phyloP scores from a whole-genome alignment of 768 basidiomycete species.

The Suillus plorans region DNA sequence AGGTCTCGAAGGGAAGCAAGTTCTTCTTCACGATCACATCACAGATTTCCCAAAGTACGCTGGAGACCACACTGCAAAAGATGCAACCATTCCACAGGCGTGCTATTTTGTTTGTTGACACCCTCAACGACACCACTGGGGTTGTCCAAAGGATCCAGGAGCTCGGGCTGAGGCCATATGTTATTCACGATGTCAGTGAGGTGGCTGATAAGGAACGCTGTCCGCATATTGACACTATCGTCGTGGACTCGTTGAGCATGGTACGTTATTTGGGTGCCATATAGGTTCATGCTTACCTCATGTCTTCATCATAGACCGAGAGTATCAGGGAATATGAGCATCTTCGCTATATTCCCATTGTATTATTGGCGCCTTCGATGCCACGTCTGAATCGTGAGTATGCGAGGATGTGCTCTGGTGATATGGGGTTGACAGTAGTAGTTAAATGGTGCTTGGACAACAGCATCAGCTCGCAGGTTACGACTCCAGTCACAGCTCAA shows the following conservation, averaged over 20 bases:
- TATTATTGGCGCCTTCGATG: slow-evolving; percentile 80
- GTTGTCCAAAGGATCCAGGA: slow-evolving; percentile 77
- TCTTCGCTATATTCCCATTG: slow-evolving; percentile 94
- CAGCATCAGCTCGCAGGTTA: slow-evolving; percentile 93
- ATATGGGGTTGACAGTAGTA: slow-evolving; percentile 24
- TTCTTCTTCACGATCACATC: slow-evolving; percentile 97
- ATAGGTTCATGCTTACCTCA: slow-evolving; percentile 14
- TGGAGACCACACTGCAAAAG: slow-evolving; percentile 73
- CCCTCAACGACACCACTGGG: slow-evolving; percentile 68
- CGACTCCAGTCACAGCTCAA: slow-evolving; percentile 83
- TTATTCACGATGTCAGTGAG: slow-evolving; percentile 76
- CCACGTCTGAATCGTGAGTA: slow-evolving; percentile 72
- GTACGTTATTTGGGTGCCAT: slow-evolving; percentile 47
- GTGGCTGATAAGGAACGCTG: slow-evolving; percentile 79
- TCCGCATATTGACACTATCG: slow-evolving; percentile 92
- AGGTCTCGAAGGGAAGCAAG: slow-evolving; percentile 87
- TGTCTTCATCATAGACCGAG: slow-evolving; percentile 62
- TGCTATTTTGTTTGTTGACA: slow-evolving; percentile 91
- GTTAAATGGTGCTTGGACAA: slow-evolving; percentile 98
- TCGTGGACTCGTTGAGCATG: slow-evolving; percentile 84
- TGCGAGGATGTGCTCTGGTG: slow-evolving; percentile 7
- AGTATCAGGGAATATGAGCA: slow-evolving; percentile 90
- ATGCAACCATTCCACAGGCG: slow-evolving; percentile 87
- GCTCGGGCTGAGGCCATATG: slow-evolving; percentile 74
- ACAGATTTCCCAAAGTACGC: slow-evolving; percentile 71